These are phyloP conservation scores for Diaporthe citrichinensis DNA, from an alignment of 2,329 filamentous ascomycete genomes.

Conservation along the genomic window DNA sequence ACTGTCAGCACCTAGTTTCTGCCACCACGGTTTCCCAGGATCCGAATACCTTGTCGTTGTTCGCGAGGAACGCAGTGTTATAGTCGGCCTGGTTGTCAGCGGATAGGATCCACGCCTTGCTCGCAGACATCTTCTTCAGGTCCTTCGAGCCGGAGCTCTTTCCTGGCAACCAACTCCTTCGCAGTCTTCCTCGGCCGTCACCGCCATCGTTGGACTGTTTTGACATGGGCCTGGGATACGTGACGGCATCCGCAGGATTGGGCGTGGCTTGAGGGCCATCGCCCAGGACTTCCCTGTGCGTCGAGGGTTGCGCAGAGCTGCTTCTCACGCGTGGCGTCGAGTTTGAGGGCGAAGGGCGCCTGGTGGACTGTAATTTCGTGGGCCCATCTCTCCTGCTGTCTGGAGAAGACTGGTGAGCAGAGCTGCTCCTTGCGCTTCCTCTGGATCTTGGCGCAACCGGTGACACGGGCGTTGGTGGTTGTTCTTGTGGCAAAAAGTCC, in stretches of 20 bases:
- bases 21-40: neutral
- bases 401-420: constrained; percentile 35
- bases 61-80: constrained; percentile 64
- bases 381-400: constrained; percentile 43
- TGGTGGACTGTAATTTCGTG: constrained; percentile 42
- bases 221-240: constrained; percentile 50
- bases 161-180: constrained; percentile 69
- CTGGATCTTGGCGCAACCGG: constrained; percentile 15
- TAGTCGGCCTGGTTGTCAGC: constrained; percentile 69
- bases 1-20: constrained; percentile 32
- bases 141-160: constrained; percentile 65
- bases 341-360: constrained; percentile 52
- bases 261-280: constrained; percentile 50
- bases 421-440: constrained; percentile 25
- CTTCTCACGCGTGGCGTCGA: constrained; percentile 57
- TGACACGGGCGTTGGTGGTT: constrained; percentile 25
- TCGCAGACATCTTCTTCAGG: constrained; percentile 42
- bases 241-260: constrained; percentile 46
- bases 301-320: constrained; percentile 62
- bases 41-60: constrained; percentile 67
- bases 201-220: constrained; percentile 51
- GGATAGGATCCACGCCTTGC: constrained; percentile 68
- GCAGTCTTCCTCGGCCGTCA: constrained; percentile 58
- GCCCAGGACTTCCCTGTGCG: constrained; percentile 47
- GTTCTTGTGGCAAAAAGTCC: constrained; percentile 28